Evolutionary conservation across 768 basidiomycete species (phyloP), one percentile per base, ranked within the genome.

Genomic region (Tricholomella constricta): DNA sequence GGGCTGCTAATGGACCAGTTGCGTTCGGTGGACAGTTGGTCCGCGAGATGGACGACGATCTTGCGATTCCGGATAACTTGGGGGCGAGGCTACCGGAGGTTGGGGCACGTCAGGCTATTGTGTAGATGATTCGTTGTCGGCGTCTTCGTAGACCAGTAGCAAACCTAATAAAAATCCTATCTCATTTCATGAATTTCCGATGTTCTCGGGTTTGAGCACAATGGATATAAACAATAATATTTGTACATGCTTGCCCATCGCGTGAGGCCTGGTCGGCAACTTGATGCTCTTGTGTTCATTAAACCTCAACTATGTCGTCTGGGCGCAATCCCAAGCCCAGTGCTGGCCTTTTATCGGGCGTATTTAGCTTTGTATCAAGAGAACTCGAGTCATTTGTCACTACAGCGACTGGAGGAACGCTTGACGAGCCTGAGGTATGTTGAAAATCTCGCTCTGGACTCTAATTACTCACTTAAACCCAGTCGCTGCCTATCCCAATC

Each of bases 11-110:
- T 53, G 95, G 94, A 1, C 80, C 84, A 22, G 95, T 97, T 45
- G 78, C 92, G 50, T 96, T 97, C 61, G 95, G 96, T 48, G 95
- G 95, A 17, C 77, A 80, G 52, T 72, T 95, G 58, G 79, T 79
- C 52, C 85, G 78, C 48, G 78, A 87, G 47, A 74, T 82, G n/a
- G 83, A 91, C 59, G 80, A 84, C n/a, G 77, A 75, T 8, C 73
- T 91, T 36, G 88, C 89, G 14, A 56, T 87, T 6, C 82, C 91
- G 8, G 91, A 94, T 62, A 89, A 88, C 62, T 65, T 93, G 42
- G 91, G 91, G 12, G 71, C 79, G 34, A 65, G 77, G 51, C 57
- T 78, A 41, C 71, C 76, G 45, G 71, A 72, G 51, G 62, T 69
- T 40, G 62, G 60, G 27, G 66, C 65, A 31, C 67, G 66, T 36